Percentiles rank a stretch among this genome's conserved stretches.
phyloP scores from a whole-genome alignment of 2,329 filamentous ascomycete species.

The Boeremia exigua region DNA sequence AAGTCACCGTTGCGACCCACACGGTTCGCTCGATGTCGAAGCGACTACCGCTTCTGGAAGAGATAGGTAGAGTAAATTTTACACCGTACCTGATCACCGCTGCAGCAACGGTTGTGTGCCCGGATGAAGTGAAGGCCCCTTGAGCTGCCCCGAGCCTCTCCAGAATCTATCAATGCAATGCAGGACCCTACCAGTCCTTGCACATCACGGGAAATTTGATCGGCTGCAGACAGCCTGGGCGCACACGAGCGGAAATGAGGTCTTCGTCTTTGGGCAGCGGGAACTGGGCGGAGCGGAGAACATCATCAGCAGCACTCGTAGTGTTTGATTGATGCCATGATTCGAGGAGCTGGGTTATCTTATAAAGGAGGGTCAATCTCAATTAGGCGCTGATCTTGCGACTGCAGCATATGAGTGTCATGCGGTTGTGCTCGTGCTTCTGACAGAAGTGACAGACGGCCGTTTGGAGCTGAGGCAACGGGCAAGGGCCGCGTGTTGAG shows the following conservation, averaged over 20 bases:
- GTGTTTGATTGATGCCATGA: not conserved
- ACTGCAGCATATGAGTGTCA: conserved; percentile 1
- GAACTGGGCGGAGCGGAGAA: conserved; percentile 14
- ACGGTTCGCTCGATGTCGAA: conserved; percentile 26
- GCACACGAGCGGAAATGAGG: conserved; percentile 13
- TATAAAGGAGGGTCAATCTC: conserved; percentile 6
- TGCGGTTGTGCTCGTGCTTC: conserved; percentile 11
- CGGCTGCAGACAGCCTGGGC: not conserved
- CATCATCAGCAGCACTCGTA: conserved; percentile 1
- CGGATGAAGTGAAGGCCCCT: conserved; percentile 9
- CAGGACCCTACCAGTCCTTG: not conserved
- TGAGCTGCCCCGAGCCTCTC: not conserved
- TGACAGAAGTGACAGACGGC: conserved; percentile 15
- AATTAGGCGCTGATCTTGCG: conserved; percentile 1
- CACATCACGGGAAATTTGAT: not conserved
- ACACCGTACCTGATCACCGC: conserved; percentile 9
- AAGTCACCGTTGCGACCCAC: conserved; percentile 29
- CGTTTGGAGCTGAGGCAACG: conserved; percentile 5
- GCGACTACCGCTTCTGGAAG: conserved; percentile 24
- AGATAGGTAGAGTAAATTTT: not conserved
- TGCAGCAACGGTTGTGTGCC: not conserved
- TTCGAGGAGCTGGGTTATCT: not conserved
- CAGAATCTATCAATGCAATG: not conserved
- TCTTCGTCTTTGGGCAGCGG: not conserved
- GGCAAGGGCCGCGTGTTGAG: conserved; percentile 3